Conservation (phyloP, 1,284 basidiomycete genomes). For the Moesziomyces aphidis region DNA sequence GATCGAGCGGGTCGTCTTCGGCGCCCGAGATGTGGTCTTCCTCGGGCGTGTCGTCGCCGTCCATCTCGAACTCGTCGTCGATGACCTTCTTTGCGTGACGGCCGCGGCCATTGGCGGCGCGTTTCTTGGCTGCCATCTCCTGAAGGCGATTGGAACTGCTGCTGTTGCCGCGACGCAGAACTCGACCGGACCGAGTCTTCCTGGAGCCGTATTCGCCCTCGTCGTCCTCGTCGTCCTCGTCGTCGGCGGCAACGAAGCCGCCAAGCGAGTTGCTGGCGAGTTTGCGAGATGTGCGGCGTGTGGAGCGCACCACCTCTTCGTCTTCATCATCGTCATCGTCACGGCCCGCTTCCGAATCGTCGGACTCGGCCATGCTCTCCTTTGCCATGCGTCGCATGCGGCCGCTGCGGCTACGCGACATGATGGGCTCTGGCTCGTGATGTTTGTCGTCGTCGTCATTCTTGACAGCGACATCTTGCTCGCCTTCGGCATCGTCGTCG, state of each 20-base stretch:
- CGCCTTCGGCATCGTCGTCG: slow-evolving; percentile 29
- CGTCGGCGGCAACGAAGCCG: slow-evolving; percentile 62
- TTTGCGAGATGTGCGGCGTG: slow-evolving; percentile 21
- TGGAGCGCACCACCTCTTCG: slow-evolving; percentile 17
- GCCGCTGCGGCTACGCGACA: slow-evolving; percentile 42
- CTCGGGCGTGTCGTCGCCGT: slow-evolving; percentile 42
- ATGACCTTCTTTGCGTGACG: slow-evolving; percentile 14
- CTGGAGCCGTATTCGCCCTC: slow-evolving; percentile 48
- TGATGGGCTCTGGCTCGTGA: slow-evolving; percentile 20
- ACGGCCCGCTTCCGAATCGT: slow-evolving; percentile 8
- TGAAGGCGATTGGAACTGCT: slow-evolving; percentile 24
- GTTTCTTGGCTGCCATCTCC: slow-evolving; percentile 48
- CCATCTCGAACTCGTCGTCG: slow-evolving; percentile 44
- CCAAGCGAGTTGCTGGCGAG: slow-evolving; percentile 37
- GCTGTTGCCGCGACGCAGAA: slow-evolving; percentile 24
- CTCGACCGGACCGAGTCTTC: slow-evolving; percentile 25
- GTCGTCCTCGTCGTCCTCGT: slow-evolving; percentile 57
- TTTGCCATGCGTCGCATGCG: slow-evolving; percentile 22
- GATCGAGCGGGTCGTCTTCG: slow-evolving; percentile 50
- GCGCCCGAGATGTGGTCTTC: slow-evolving; percentile 37
- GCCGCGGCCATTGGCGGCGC: slow-evolving; percentile 30
- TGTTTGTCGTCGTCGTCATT: slow-evolving; percentile 9
- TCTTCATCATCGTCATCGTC: slow-evolving; percentile 31
- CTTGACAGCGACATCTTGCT: slow-evolving; percentile 19
- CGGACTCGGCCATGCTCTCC: slow-evolving; percentile 35